phyloP scores from a whole-genome alignment of 2,329 filamentous ascomycete species.

The Coniella vitis region DNA sequence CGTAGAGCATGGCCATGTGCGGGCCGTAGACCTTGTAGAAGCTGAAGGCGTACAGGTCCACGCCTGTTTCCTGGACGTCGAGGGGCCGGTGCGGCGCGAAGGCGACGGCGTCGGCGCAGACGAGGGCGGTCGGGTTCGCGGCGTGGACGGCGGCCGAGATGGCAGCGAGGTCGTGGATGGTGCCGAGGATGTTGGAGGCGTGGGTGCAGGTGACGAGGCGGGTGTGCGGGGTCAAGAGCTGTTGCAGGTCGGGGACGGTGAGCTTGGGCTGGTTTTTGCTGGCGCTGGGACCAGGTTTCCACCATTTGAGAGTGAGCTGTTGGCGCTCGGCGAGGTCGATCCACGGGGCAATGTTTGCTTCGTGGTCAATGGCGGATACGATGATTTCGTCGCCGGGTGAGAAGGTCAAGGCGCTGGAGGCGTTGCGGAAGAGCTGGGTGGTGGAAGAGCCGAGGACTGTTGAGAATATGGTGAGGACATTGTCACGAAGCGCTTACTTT shows the following conservation, averaged over 20 bases:
- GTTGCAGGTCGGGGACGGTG: slow-evolving; percentile 46
- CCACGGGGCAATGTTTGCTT: slow-evolving; percentile 73
- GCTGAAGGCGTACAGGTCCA: slow-evolving; percentile 71
- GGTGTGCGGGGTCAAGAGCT: slow-evolving; percentile 56
- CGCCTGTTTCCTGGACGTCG: slow-evolving; percentile 60
- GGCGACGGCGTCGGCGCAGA: slow-evolving; percentile 71
- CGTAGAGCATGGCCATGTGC: slow-evolving; percentile 66
- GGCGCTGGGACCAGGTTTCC: slow-evolving; percentile 50
- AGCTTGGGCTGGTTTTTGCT: slow-evolving; percentile 51
- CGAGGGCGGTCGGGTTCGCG: slow-evolving; percentile 45
- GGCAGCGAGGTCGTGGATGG: slow-evolving; percentile 55
- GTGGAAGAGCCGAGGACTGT: slow-evolving; percentile 67
- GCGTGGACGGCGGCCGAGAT: slow-evolving; percentile 48
- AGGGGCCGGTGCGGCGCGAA: slow-evolving; percentile 67
- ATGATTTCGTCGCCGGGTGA: slow-evolving; percentile 58
- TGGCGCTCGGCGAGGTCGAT: slow-evolving; percentile 57
- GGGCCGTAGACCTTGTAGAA: slow-evolving; percentile 84
- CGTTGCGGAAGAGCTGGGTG: slow-evolving; percentile 69
- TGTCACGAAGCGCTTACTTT: too few relatives aligned
- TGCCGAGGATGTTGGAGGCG: slow-evolving; percentile 66
- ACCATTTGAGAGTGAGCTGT: slow-evolving; percentile 62
- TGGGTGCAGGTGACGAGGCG: slow-evolving; percentile 68
- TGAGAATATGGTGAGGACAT: not conserved
- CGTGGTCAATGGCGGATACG: slow-evolving; percentile 67
- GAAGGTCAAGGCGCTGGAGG: slow-evolving; percentile 50